Evolutionary conservation across 2,329 filamentous ascomycete species (phyloP).

Genomic region (Epichloe gansuensis): DNA sequence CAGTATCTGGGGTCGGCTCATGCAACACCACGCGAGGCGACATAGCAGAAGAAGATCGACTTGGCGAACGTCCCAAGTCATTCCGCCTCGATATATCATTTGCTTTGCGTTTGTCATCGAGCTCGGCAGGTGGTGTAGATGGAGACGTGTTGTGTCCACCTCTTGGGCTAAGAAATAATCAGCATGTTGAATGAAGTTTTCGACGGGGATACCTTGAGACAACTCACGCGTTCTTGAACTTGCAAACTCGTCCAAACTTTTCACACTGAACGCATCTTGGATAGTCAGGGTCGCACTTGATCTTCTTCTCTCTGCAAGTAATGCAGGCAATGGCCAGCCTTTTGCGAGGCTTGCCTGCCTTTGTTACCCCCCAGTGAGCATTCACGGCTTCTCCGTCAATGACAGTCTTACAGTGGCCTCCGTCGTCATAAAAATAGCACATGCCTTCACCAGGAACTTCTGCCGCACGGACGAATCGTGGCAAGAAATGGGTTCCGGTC

Average conservation of each 20-base stretch:
- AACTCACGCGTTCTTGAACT: constrained; percentile 74
- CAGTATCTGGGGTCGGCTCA: constrained; percentile 20
- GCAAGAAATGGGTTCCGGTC: constrained; percentile 54
- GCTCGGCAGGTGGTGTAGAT: constrained; percentile 37
- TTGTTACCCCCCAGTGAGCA: constrained; percentile 85
- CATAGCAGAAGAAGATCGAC: constrained; percentile 33
- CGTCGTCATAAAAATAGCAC: constrained; percentile 80
- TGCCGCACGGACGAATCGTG: constrained; percentile 49
- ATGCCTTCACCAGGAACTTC: constrained; percentile 66
- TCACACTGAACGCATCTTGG: constrained; percentile 85
- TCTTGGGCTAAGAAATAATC: constrained; percentile 30
- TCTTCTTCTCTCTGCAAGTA: constrained; percentile 92
- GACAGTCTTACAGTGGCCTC: constrained; percentile 65
- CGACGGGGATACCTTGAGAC: neutral
- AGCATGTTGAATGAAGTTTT: neutral
- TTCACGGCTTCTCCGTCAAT: constrained; percentile 83
- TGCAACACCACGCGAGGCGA: constrained; percentile 30
- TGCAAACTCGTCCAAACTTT: constrained; percentile 77
- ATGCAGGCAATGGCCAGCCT: constrained; percentile 84
- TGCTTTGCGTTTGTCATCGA: constrained; percentile 29
- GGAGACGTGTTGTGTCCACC: constrained; percentile 46
- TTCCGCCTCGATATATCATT: constrained; percentile 1
- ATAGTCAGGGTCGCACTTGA: constrained; percentile 84
- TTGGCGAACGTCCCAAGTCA: constrained; percentile 28
- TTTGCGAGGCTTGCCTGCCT: constrained; percentile 87